Percentiles rank a stretch among this genome's conserved stretches.
Evolutionary conservation across 129 eudicot genomes (phyloP).

Genomic region (Flaveria ramosissima): DNA sequence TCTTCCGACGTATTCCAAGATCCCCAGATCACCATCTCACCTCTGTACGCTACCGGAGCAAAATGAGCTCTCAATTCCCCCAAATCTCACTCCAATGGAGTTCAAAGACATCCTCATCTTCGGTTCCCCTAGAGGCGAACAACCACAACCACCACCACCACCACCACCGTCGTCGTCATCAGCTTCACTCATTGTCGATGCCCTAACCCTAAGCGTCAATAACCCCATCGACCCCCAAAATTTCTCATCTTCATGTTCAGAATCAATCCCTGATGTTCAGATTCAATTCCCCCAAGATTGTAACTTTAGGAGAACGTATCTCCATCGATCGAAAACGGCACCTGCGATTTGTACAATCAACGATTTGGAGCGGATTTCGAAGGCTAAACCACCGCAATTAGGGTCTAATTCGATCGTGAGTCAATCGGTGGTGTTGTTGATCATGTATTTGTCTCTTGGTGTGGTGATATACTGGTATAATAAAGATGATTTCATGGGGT

Average conservation of each 20-base stretch:
- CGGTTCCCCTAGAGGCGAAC: conserved; percentile 47
- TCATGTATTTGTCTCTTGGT: conserved; percentile 55
- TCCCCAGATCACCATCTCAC: conserved; percentile 35
- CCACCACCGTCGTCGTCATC: conserved; percentile 24
- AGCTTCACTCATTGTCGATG: conserved; percentile 45
- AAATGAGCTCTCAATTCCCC: conserved; percentile 46
- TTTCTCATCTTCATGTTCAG: conserved; percentile 21
- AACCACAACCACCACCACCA: too few relatives aligned
- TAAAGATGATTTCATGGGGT: conserved; percentile 41
- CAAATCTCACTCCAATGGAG: conserved; percentile 54
- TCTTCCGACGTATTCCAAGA: conserved; percentile 37
- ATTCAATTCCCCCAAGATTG: conserved; percentile 9
- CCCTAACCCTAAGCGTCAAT: conserved; percentile 41
- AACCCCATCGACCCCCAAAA: conserved; percentile 28
- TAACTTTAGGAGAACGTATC: conserved; percentile 22
- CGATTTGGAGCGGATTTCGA: conserved; percentile 25
- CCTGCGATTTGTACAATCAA: conserved; percentile 60
- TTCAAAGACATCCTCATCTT: conserved; percentile 76
- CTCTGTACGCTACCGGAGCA: conserved; percentile 51
- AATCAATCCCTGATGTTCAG: conserved; percentile 15
- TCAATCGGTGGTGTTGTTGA: conserved; percentile 53
- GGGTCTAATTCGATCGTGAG: conserved; percentile 45
- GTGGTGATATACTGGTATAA: conserved; percentile 54
- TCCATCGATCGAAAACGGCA: conserved; percentile 64
- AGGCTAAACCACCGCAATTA: conserved; percentile 27